Conservation (phyloP, 352 stramenopile genomes). For the Pythium periplocum region DNA sequence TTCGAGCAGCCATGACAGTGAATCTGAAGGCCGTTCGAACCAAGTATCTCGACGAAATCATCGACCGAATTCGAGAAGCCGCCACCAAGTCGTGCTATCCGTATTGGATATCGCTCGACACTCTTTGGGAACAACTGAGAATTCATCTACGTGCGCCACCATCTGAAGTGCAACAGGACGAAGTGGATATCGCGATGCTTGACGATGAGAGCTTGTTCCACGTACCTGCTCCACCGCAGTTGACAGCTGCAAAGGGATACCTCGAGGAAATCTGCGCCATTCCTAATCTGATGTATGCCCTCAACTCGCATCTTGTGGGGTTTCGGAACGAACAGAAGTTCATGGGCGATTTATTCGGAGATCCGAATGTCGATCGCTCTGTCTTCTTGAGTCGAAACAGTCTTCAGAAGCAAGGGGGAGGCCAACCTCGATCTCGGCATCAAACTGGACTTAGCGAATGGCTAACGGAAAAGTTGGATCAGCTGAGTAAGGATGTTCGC, state of each 20-base stretch:
- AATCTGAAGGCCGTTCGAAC: conserved; percentile 26
- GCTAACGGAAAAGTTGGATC: not conserved
- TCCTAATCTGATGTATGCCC: conserved; percentile 7
- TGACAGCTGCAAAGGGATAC: too few relatives aligned
- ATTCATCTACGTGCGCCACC: too few relatives aligned
- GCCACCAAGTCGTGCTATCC: conserved; percentile 33
- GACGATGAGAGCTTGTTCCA: too few relatives aligned
- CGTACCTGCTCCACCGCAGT: too few relatives aligned
- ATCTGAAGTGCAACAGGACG: too few relatives aligned
- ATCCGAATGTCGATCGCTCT: too few relatives aligned
- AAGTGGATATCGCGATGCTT: too few relatives aligned
- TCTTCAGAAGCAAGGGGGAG: too few relatives aligned
- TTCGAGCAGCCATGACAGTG: not conserved
- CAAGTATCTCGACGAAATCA: conserved; percentile 44
- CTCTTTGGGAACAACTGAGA: conserved; percentile 6
- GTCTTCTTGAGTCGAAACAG: too few relatives aligned
- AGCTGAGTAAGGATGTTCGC: not conserved
- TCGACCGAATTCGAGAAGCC: conserved; percentile 40
- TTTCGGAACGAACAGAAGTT: conserved; percentile 34
- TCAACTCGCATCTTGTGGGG: conserved; percentile 16
- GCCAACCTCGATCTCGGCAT: not conserved
- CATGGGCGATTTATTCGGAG: conserved; percentile 12
- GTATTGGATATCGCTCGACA: conserved; percentile 35
- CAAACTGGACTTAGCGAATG: not conserved
- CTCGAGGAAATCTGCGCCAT: not conserved